Evolutionary conservation across 2,329 filamentous ascomycete species (phyloP), one percentile per base, ranked within the genome.

Genomic region (Diplocarpon rosae): DNA sequence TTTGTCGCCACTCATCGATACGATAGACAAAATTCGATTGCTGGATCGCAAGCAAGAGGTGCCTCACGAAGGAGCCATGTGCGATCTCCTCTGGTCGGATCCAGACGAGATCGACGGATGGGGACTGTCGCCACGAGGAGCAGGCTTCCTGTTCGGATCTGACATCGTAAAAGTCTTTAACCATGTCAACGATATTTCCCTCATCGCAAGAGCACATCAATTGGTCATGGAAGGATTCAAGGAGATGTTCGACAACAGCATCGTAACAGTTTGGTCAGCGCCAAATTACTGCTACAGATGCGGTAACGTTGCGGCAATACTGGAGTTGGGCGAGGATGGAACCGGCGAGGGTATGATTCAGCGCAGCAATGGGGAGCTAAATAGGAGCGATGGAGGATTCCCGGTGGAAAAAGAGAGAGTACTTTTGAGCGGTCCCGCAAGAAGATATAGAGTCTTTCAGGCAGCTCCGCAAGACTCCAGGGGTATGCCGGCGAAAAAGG

Each of bases 221-320:
- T 78, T 98, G 16, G 92, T 98, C 52, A 98, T 96, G 92, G 92
- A 98, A 63, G 92, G 92, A 0, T 98, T 95, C 66, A 96, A 96
- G 67, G 92, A 96, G 63, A 96, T 96, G 89, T 98, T 96, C 60
- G 87, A 95, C 61, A 83, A 80, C 12, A 86, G 81, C 38, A 95
- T 98, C 52, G 92, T 96, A 34, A 98, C 92, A 0, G 92, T 98
- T n/a, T 98, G 92, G 90, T 93, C 85, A 0, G 89, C 89, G 9
- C 89, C 89, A 1, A 95, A 95, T 63, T 95, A 95, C 70, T 95
- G 89, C 68, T 95, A 95, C 67, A 52, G 52, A 31, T 95, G 89
- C 60, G 89, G 89, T 43, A 96, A 96, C 58, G 89, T 98, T 11
- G 92, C 92, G 1, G 90, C 92, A 0, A 89, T 98, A 47, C 69